These are phyloP conservation scores for Caryopteris hybrid DNA, from an alignment of 305 asterid species.

Conservation along the genomic window DNA sequence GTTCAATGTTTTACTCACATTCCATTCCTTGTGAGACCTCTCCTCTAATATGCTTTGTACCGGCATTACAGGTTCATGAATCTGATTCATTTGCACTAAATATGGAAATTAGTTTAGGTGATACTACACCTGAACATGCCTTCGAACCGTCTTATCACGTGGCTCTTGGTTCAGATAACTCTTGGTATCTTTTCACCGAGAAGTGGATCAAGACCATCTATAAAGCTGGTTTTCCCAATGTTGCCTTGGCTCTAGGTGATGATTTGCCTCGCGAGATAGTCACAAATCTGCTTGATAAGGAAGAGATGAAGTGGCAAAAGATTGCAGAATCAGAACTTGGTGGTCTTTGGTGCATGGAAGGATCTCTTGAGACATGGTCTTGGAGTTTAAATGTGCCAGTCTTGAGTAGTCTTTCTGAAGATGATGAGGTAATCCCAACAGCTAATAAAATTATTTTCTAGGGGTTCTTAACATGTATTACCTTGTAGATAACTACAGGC, in stretches of 20 bases:
- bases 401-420: slow-evolving; percentile 86
- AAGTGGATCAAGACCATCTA: slow-evolving; percentile 86
- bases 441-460: not conserved
- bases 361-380: slow-evolving; percentile 99
- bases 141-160: slow-evolving; percentile 70
- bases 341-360: slow-evolving; percentile 92
- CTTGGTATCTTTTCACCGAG: slow-evolving; percentile 98
- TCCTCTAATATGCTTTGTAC: slow-evolving; percentile 11
- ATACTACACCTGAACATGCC: slow-evolving; percentile 31
- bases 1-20: slow-evolving; percentile 7
- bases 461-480: slow-evolving; percentile 7
- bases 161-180: slow-evolving; percentile 97
- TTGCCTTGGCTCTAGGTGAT: slow-evolving; percentile 67
- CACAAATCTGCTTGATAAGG: slow-evolving; percentile 69
- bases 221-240: slow-evolving; percentile 84
- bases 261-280: slow-evolving; percentile 84
- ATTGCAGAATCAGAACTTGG: slow-evolving; percentile 87
- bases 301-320: slow-evolving; percentile 86
- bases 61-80: slow-evolving; percentile 54
- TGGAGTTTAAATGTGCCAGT: slow-evolving; percentile 99
- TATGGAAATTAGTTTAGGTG: slow-evolving; percentile 32
- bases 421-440: slow-evolving; percentile 71
- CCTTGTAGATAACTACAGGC: not conserved
- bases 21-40: slow-evolving; percentile 19
- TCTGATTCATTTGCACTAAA: slow-evolving; percentile 58